Conservation (phyloP, 73 alveolate genomes). For the Tetrahymena malaccensis region DNA sequence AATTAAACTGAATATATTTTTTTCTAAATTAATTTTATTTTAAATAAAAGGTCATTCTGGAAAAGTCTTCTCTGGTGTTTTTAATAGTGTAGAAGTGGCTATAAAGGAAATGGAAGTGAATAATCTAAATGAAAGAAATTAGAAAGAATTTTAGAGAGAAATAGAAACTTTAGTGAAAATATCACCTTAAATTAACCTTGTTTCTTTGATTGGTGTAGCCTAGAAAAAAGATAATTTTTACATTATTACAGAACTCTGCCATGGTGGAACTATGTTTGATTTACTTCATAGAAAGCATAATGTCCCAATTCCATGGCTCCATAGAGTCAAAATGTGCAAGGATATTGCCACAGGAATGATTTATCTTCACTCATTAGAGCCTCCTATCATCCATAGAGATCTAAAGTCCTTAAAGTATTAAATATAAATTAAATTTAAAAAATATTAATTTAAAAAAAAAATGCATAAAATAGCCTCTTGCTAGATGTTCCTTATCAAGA, state of each 20-base stretch:
- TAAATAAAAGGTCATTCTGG: constrained; percentile 20
- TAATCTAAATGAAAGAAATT: constrained; percentile 47
- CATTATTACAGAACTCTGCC: constrained; percentile 93
- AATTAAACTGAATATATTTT: too few species aligned
- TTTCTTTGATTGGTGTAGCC: constrained; percentile 81
- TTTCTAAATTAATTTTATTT: background rate
- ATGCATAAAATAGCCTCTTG: constrained; percentile 47
- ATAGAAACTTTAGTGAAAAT: constrained; percentile 63
- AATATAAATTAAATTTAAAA: background rate
- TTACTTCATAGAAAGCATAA: constrained; percentile 77
- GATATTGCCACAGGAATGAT: constrained; percentile 94
- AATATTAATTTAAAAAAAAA: background rate
- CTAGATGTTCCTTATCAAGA: constrained; percentile 55
- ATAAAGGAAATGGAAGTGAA: constrained; percentile 68
- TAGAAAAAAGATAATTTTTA: constrained; percentile 33
- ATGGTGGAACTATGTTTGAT: constrained; percentile 86
- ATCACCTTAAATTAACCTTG: constrained; percentile 79
- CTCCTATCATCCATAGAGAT: constrained; percentile 93
- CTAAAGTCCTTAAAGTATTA: constrained; percentile 78
- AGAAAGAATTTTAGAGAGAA: constrained; percentile 87
- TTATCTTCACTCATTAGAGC: constrained; percentile 74
- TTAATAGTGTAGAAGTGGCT: constrained; percentile 90
- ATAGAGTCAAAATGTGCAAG: constrained; percentile 68
- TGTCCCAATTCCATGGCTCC: constrained; percentile 68
- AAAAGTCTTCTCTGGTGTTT: constrained; percentile 82